Percentiles rank a stretch among this genome's conserved stretches.
Evolutionary conservation across 257 asterid genomes (phyloP).

Genomic region (Paraleonurus japonicus): DNA sequence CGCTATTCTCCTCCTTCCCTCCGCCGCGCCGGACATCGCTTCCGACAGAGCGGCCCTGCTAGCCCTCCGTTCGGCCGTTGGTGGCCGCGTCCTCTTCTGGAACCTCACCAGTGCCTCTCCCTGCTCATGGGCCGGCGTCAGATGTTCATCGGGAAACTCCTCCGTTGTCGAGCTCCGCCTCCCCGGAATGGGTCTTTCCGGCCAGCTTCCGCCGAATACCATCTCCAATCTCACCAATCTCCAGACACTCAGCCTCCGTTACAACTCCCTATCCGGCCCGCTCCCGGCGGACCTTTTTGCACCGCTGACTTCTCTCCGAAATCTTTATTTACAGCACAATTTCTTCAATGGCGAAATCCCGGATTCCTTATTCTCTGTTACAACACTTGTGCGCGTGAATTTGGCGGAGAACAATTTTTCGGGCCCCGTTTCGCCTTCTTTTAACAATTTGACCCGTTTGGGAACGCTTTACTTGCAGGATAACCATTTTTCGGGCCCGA

Average conservation of each 20-base stretch:
- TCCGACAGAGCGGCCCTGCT: slow-evolving; percentile 69
- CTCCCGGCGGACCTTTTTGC: slow-evolving; percentile 54
- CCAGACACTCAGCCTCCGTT: slow-evolving; percentile 71
- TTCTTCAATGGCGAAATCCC: slow-evolving; percentile 59
- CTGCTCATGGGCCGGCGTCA: slow-evolving; percentile 72
- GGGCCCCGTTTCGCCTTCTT: slow-evolving; percentile 49
- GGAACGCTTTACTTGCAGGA: slow-evolving; percentile 62
- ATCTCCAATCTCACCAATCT: slow-evolving; percentile 60
- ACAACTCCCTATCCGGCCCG: slow-evolving; percentile 60
- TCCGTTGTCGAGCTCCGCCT: slow-evolving; percentile 63
- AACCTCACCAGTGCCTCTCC: slow-evolving; percentile 48
- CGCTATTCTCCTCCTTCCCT: slow-evolving; percentile 28
- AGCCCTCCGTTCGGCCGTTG: slow-evolving; percentile 60
- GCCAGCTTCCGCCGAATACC: slow-evolving; percentile 49
- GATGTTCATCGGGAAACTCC: slow-evolving; percentile 41
- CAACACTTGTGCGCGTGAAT: slow-evolving; percentile 61
- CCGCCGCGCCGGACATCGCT: slow-evolving; percentile 47
- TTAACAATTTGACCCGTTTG: slow-evolving; percentile 54
- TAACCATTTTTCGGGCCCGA: slow-evolving; percentile 58
- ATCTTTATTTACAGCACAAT: slow-evolving; percentile 60
- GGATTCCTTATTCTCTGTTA: slow-evolving; percentile 40
- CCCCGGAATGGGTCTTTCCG: slow-evolving; percentile 79
- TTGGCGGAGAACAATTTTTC: slow-evolving; percentile 61
- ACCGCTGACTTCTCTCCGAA: slow-evolving; percentile 44
- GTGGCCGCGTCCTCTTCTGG: slow-evolving; percentile 71